A percentile compares a stretch with the other conserved stretches of the same genome.
These are phyloP conservation scores for Globisporangium radiosum DNA, from an alignment of 352 stramenopile genomes.

Conservation along the genomic window DNA sequence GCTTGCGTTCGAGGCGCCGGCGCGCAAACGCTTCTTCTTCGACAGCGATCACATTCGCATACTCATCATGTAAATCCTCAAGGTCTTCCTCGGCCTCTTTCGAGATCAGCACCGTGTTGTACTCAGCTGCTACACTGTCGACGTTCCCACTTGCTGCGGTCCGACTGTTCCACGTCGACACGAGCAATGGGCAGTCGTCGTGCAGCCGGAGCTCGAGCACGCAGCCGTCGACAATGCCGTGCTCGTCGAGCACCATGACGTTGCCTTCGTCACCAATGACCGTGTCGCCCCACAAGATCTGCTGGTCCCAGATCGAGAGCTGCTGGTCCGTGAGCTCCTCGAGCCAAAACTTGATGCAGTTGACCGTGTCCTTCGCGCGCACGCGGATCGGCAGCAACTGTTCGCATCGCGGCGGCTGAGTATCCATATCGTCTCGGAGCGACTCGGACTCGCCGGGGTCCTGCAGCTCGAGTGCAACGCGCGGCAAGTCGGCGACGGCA, in stretches of 20 bases:
- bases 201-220: slow-evolving; percentile 65
- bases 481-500: slow-evolving; percentile 54
- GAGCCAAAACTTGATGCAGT: slow-evolving; percentile 82
- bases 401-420: background rate
- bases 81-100: slow-evolving; percentile 78
- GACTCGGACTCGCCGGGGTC: slow-evolving; percentile 27
- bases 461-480: slow-evolving; percentile 66
- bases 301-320: slow-evolving; percentile 75
- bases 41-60: slow-evolving; percentile 41
- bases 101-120: slow-evolving; percentile 79
- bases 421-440: slow-evolving; percentile 9
- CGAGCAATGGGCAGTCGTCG: slow-evolving; percentile 62
- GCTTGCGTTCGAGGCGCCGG: slow-evolving; percentile 36
- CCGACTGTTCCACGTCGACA: slow-evolving; percentile 61
- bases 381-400: slow-evolving; percentile 55
- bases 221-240: slow-evolving; percentile 61
- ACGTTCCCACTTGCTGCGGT: slow-evolving; percentile 25
- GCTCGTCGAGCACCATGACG: slow-evolving; percentile 67
- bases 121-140: slow-evolving; percentile 27
- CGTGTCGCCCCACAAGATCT: slow-evolving; percentile 73
- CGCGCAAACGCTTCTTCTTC: slow-evolving; percentile 57
- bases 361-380: slow-evolving; percentile 56
- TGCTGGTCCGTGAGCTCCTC: slow-evolving; percentile 76
- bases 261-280: slow-evolving; percentile 67
- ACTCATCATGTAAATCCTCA: slow-evolving; percentile 64